These are phyloP conservation scores for Suhomyces ambrosiae DNA, from an alignment of 1,139 yeast genomes.

Conservation along the genomic window DNA sequence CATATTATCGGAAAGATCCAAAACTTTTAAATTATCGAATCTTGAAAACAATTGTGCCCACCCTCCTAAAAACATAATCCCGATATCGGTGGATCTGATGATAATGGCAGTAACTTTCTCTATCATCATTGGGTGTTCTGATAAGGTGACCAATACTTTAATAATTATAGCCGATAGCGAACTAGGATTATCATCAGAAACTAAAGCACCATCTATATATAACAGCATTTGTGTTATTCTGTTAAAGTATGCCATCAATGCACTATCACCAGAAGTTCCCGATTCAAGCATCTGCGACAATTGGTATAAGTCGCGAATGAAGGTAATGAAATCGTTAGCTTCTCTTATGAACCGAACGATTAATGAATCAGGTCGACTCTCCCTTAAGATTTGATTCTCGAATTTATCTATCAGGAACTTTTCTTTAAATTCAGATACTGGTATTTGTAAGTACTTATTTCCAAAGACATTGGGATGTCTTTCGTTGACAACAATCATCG, in stretches of 20 bases:
- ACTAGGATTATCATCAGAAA: conserved; percentile 31
- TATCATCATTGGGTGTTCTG: conserved; percentile 22
- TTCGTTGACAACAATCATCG: conserved; percentile 13
- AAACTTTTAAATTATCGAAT: conserved; percentile 24
- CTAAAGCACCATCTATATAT: conserved; percentile 31
- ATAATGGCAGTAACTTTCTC: conserved; percentile 28
- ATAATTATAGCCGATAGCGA: conserved; percentile 32
- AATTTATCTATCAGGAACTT: conserved; percentile 18
- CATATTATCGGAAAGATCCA: conserved; percentile 34
- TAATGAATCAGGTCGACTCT: conserved; percentile 28
- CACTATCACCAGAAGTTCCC: conserved; percentile 3
- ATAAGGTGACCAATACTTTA: conserved; percentile 27
- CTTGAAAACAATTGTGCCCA: conserved; percentile 38
- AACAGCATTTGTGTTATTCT: conserved; percentile 26
- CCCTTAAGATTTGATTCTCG: conserved; percentile 19
- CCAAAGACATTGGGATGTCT: no score
- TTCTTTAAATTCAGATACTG: conserved; percentile 19
- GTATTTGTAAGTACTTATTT: no score
- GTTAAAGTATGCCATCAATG: conserved; percentile 21
- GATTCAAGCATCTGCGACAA: conserved; percentile 27
- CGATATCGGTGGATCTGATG: conserved; percentile 40
- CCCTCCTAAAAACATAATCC: conserved; percentile 32
- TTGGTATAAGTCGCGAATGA: conserved; percentile 27
- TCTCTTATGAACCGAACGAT: conserved; percentile 33
- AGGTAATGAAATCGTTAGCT: conserved; percentile 31